Base-by-base conservation (phyloP, 2,329 filamentous ascomycete species). In the Paraphaeosphaeria sporulosa region DNA sequence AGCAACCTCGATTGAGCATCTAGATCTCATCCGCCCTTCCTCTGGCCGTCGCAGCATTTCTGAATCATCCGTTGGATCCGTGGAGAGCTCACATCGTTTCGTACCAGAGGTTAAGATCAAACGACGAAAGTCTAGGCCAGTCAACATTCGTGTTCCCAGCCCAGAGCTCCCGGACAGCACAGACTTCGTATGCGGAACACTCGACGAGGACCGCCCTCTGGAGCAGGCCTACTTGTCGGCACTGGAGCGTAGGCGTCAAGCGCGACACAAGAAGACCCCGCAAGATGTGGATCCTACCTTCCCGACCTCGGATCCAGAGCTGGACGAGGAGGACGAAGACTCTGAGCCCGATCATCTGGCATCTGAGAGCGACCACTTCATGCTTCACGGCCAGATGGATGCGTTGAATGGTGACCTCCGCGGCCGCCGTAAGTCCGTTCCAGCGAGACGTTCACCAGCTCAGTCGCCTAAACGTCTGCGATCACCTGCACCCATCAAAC, bases 161-260 rank as follows among this genome's bases (percentile, higher is more conserved):
- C 92, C 92, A 2, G 93, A 97, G 73, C 84, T 99, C 12, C 95
- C 95, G 1, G 95, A 99, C 77, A 97, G 94, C 78, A 98, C 95
- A 15, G 95, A 99, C 77, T 99, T 99, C 67, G 95, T 99, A n/a
- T 98, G 95, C 72, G 95, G 95, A 60, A 99, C 95, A 1, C 84
- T 99, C 21, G 95, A 99, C 67, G 95, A 99, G 78, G 95, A 99
- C 72, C 89, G 93, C 47, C 93, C 93, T 2, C 81, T 98, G n/a
- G 95, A 99, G 76, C 93, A 94, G 67, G 94, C 93, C 0, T 99
- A 97, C 76, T 86, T 96, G 58, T 91, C 92, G 2, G 93, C 91
- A 70, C 85, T 96, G 59, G 91, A 94, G 71, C 89, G 92, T 57
- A 89, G 91, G 66, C 90, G 93, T 69, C 89, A 89, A 49, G 89